A percentile compares a stretch with the other conserved stretches of the same genome.
phyloP scores from a whole-genome alignment of 768 basidiomycete genomes.

The Royoungia palumana region DNA sequence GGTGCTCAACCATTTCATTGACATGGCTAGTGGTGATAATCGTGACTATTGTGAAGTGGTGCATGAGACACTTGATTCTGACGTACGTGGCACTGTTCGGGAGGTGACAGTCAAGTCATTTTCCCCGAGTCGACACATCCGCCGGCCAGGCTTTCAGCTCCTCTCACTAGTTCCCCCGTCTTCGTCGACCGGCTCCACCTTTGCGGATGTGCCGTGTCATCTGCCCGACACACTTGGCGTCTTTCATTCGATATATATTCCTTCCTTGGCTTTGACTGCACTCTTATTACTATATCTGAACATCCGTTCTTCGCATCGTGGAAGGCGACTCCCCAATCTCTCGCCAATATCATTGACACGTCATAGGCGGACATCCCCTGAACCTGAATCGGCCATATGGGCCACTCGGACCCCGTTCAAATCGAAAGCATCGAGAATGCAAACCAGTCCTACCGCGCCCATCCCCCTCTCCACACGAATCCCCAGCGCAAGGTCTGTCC shows the following conservation, averaged over 20 bases:
- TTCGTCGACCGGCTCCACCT: slow-evolving; percentile 38
- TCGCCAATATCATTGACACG: slow-evolving; percentile 35
- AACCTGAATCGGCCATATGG: slow-evolving; percentile 39
- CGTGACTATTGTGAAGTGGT: slow-evolving; percentile 85
- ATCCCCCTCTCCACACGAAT: slow-evolving; percentile 42
- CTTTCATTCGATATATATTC: slow-evolving; percentile 61
- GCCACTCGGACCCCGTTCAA: slow-evolving; percentile 43
- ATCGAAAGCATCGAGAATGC: slow-evolving; percentile 27
- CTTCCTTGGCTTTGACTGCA: slow-evolving; percentile 54
- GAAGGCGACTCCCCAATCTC: slow-evolving; percentile 18
- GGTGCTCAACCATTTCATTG: neutral
- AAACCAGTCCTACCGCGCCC: slow-evolving; percentile 38
- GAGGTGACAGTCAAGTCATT: slow-evolving; percentile 91
- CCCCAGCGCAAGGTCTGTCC: slow-evolving; percentile 31
- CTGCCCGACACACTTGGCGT: slow-evolving; percentile 71
- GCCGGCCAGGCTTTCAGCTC: slow-evolving; percentile 80
- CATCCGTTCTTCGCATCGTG: slow-evolving; percentile 23
- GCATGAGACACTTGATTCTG: slow-evolving; percentile 41
- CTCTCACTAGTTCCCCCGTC: slow-evolving; percentile 56
- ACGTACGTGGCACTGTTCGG: slow-evolving; percentile 38
- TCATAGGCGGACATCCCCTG: slow-evolving; percentile 20
- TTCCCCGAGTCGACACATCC: slow-evolving; percentile 69
- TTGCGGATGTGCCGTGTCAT: slow-evolving; percentile 67
- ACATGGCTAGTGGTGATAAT: slow-evolving; percentile 68
- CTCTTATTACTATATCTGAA: slow-evolving; percentile 47